Evolutionary conservation across 1,284 basidiomycete species (phyloP).

Genomic region (Marasmius oreades): DNA sequence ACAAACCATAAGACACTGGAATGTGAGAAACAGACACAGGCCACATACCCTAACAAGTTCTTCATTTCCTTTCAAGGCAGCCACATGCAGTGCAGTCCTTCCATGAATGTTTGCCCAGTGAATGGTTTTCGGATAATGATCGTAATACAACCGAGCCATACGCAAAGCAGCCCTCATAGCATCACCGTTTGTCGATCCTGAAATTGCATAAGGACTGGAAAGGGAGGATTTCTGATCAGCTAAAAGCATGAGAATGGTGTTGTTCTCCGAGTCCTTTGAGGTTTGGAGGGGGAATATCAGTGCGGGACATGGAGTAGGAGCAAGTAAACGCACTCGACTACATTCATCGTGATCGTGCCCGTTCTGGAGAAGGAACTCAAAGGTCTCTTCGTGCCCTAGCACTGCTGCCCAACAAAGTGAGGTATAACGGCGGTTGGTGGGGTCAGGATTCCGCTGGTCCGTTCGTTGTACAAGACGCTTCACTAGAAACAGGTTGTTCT

Average conservation of each 20-base stretch:
- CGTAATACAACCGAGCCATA: slow-evolving; percentile 79
- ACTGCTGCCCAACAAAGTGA: slow-evolving; percentile 87
- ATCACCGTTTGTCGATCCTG: slow-evolving; percentile 50
- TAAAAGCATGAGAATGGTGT: slow-evolving; percentile 86
- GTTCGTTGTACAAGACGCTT: slow-evolving; percentile 76
- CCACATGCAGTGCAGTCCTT: slow-evolving; percentile 87
- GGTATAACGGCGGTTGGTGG: slow-evolving; percentile 69
- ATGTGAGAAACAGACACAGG: slow-evolving; percentile 7
- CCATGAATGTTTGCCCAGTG: slow-evolving; percentile 90
- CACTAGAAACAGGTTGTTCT: slow-evolving; percentile 90
- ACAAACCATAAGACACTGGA: slow-evolving; percentile 17
- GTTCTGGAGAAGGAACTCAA: slow-evolving; percentile 78
- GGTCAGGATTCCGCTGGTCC: slow-evolving; percentile 87
- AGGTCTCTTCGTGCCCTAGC: slow-evolving; percentile 83
- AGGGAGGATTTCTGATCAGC: slow-evolving; percentile 67
- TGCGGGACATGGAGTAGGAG: slow-evolving; percentile 4
- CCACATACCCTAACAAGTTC: slow-evolving; percentile 75
- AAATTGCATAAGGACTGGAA: slow-evolving; percentile 39
- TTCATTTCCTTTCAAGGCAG: slow-evolving; percentile 85
- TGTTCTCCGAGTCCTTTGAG: slow-evolving; percentile 79
- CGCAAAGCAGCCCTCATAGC: slow-evolving; percentile 66
- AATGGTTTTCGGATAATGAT: slow-evolving; percentile 78
- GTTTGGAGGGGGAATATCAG: not conserved
- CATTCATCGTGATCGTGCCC: slow-evolving; percentile 91
- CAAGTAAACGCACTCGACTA: slow-evolving; percentile 62